Base-by-base conservation (phyloP, 345 rosid genomes). In the Dovyalis caffra region DNA sequence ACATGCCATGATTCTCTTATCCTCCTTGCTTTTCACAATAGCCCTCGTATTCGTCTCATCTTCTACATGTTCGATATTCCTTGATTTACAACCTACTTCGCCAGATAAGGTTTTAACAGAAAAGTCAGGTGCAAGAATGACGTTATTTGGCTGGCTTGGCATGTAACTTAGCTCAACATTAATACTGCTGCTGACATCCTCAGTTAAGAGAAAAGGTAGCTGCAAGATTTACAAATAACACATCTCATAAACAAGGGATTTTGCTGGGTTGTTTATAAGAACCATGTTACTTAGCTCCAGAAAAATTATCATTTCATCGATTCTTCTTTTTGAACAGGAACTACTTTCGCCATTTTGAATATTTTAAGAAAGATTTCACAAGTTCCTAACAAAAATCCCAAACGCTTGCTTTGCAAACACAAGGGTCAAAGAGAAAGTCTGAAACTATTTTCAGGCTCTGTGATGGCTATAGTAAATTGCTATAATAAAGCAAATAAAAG, bases 101-200 rank as follows among this genome's bases (percentile, higher is more conserved):
- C 76, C 71, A 66, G 64, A 76, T 45, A 68, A 67, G 29, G 82
- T 73, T 73, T 86, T 81, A 67, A 73, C 33, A 66, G 87, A 78
- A 40, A 25, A 66, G 37, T 71, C 68, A 8, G 84, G 57, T 77
- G 58, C 79, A 45, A 40, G 70, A 75, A 72, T 76, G 51, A 66
- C 68, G 29, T 81, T 75, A 63, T 66, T 80, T 56, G 70, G 72
- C 66, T 70, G 12, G 57, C 57, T 28, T 34, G 33, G 45, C 68
- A 71, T 62, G 47, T 68, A 29, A 57, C 71, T 72, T 11, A 67
- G 51, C 31, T 38, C 66, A 34, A 53, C 26, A 69, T 73, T 53
- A 43, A 45, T 71, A 60, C 68, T 62, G 37, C 75, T 70, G 32
- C 70, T 69, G 79, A 51, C 72, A 70, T 63, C 78, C 71, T 82